Percentiles rank a stretch among this genome's conserved stretches.
phyloP scores from a whole-genome alignment of 306 rosid genomes.

The Ochetophila trinervis region DNA sequence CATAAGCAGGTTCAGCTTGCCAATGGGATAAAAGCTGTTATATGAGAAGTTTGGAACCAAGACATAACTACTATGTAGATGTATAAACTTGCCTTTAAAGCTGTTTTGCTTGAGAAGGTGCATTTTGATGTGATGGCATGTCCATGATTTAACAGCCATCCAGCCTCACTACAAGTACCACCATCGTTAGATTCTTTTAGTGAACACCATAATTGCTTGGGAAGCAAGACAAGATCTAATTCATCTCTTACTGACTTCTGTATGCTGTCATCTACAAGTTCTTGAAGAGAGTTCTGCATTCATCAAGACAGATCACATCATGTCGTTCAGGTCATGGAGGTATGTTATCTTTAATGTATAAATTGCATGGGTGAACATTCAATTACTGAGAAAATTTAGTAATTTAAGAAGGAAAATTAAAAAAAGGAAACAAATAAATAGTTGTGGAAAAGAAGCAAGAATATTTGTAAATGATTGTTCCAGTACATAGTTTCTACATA shows the following conservation, averaged over 20 bases:
- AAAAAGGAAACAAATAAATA: neutral
- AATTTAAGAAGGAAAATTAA: neutral
- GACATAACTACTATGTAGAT: neutral
- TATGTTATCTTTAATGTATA: neutral
- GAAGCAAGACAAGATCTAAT: slow-evolving; percentile 57
- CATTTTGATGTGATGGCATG: slow-evolving; percentile 71
- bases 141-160: slow-evolving; percentile 80
- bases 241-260: slow-evolving; percentile 55
- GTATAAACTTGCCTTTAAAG: slow-evolving; percentile 62
- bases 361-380: neutral
- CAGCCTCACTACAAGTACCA: slow-evolving; percentile 64
- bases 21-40: neutral
- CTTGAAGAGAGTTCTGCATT: slow-evolving; percentile 48
- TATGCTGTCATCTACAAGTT: slow-evolving; percentile 35
- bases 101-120: slow-evolving; percentile 60
- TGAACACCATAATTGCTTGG: slow-evolving; percentile 90
- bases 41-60: neutral
- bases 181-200: slow-evolving; percentile 50
- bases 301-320: slow-evolving; percentile 2
- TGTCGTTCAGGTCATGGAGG: neutral
- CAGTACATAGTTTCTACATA: neutral
- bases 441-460: neutral
- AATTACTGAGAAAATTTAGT: neutral
- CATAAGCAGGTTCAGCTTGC: too few relatives aligned
- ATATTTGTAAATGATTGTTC: neutral